Percentiles rank a stretch among this genome's conserved stretches.
phyloP scores from a whole-genome alignment of 495 filamentous ascomycete species.

The Tuber indicum region DNA sequence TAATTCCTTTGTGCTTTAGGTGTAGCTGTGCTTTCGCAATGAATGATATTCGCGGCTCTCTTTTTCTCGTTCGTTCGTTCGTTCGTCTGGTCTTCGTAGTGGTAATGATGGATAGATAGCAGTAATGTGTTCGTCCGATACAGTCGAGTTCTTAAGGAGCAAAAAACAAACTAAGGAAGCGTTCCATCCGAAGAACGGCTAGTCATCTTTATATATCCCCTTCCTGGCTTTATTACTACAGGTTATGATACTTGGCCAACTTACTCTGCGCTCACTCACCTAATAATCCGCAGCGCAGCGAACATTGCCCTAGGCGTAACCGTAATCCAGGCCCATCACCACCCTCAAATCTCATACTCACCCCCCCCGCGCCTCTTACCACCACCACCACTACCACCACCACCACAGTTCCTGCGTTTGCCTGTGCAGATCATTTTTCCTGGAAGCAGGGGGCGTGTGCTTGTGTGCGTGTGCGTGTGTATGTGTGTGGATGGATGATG shows the following conservation, averaged over 20 bases:
- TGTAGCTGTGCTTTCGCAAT: background rate
- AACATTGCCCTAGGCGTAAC: constrained; percentile 3
- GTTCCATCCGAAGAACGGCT: background rate
- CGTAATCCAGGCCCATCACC: background rate
- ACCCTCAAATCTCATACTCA: background rate
- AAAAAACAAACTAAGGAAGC: background rate
- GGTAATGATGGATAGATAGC: constrained; percentile 1
- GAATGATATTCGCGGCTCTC: background rate
- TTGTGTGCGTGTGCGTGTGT: background rate
- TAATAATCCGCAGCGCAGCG: constrained; percentile 4
- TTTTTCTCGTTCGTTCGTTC: constrained; percentile 5
- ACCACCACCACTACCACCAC: background rate
- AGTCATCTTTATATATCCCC: background rate
- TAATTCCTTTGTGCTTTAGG: background rate
- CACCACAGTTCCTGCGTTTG: constrained; percentile 3
- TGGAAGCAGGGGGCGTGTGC: background rate
- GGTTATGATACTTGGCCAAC: background rate
- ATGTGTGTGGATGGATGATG: background rate
- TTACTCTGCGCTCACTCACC: background rate
- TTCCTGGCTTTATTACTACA: background rate
- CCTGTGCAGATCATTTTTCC: background rate
- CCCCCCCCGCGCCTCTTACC: background rate
- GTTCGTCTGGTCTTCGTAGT: background rate
- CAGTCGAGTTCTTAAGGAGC: background rate
- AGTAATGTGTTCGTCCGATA: background rate